Base-by-base conservation (phyloP, 805 yeast genomes). In the Millerozyma miso region DNA sequence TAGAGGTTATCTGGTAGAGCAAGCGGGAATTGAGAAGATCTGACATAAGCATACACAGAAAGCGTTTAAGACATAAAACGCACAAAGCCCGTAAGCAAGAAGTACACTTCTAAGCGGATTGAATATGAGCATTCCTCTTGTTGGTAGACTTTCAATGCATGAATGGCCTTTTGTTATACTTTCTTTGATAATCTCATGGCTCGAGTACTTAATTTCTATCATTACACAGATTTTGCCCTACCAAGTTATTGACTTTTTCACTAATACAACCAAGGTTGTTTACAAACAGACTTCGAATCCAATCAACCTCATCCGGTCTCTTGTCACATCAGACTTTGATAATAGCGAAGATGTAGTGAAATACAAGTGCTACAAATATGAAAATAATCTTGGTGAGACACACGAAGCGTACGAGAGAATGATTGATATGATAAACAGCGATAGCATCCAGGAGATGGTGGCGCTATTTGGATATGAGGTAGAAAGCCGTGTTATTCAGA, bases 401-500 rank as follows among this genome's bases (percentile, higher is more conserved):
- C 41, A 35, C 14, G 55, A 54, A 13, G 52, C 48, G 31, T 62
- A 66, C 48, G 52, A 55, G 10, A 48, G 56, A 14, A 66, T 69
- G 69, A 55, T 58, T 4, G 61, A 53, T 14, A 47, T 83, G 26
- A 58, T 77, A 41, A 63, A 67, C 35, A 78, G 85, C 14, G 59
- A 65, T 3, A 68, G 71, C 37, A 80, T 90, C 46, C 77, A 76
- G 39, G 82, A 82, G 37, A 79, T 90, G 69, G 84, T 89, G 45
- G 62, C 53, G 1, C 47, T 84, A 1, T 86, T 81, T 56, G 91
- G 89, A 1, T 86, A 85, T 53, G 69, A 65, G 1, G 73, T 83
- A 12, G 90, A 89, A 51, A 86, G 83, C 53, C 90, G 87, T 56
- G 67, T 91, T 8, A 88, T 88, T 1, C 67, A 73, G 39, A 90